Percentiles rank a stretch among this genome's conserved stretches.
phyloP scores from a whole-genome alignment of 495 filamentous ascomycete species.

The Penicillium taxi region DNA sequence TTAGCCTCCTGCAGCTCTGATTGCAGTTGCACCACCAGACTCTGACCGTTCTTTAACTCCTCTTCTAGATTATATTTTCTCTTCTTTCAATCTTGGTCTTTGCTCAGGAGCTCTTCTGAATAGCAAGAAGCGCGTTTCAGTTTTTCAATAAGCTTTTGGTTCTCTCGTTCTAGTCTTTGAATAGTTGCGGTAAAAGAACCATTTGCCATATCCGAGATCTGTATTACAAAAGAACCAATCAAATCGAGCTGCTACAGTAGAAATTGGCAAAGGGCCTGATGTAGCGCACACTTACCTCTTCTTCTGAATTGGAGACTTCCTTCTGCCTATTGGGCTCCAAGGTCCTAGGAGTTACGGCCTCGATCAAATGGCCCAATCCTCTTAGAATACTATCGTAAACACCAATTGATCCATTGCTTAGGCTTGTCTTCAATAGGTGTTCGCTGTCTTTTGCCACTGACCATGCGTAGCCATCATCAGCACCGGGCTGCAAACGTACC shows the following conservation, averaged over 20 bases:
- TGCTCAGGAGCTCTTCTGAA: constrained; percentile 1
- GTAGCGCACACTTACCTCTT: too few relatives aligned
- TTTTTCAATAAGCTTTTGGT: neutral
- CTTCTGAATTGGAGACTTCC: neutral
- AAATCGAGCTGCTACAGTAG: too few relatives aligned
- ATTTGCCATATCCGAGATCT: neutral
- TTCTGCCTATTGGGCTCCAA: neutral
- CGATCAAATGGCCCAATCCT: neutral
- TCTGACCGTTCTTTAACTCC: too few relatives aligned
- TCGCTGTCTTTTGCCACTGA: constrained; percentile 5
- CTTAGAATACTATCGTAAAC: neutral
- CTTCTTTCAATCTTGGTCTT: neutral
- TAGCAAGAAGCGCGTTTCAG: neutral
- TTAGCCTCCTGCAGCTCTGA: too few relatives aligned
- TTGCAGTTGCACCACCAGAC: too few relatives aligned
- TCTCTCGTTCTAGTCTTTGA: neutral
- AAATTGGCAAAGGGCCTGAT: too few relatives aligned
- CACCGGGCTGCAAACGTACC: constrained; percentile 7
- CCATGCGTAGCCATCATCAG: constrained; percentile 12
- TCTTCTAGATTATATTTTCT: neutral
- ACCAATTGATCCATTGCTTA: neutral
- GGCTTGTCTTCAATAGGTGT: constrained; percentile 2
- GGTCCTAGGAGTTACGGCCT: neutral
- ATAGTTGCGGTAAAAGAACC: constrained; percentile 3
- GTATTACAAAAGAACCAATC: too few relatives aligned